Percentiles rank a stretch among this genome's conserved stretches.
Conservation (phyloP, 176 grass and related monocot species). For the Rhipidocladum racemiflorum region DNA sequence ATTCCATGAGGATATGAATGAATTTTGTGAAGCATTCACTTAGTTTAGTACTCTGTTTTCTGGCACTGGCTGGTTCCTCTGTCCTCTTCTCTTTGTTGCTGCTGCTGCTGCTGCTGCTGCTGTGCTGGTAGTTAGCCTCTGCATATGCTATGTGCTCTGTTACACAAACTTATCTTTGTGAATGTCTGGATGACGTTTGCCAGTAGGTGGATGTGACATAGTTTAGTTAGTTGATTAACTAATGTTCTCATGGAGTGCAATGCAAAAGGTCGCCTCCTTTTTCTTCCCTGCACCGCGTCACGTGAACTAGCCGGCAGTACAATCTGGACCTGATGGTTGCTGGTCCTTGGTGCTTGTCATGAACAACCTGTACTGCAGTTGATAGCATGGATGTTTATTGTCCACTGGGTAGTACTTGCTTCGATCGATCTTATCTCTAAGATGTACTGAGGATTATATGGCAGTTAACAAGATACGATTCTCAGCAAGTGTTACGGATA, state of each 20-base stretch:
- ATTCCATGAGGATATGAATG: neutral
- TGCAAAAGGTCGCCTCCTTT: conserved; percentile 36
- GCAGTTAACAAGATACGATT: conserved; percentile 34
- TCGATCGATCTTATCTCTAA: neutral
- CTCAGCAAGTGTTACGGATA: conserved; percentile 21
- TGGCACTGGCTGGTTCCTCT: neutral
- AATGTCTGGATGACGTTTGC: conserved; percentile 2
- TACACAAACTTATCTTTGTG: neutral
- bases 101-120: conserved; percentile 3
- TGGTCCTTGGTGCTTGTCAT: conserved; percentile 5
- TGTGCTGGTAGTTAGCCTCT: conserved; percentile 23
- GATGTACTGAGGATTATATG: neutral
- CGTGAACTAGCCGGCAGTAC: conserved; percentile 27
- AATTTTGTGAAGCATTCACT: neutral
- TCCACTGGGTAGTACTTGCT: neutral
- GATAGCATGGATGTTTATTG: neutral
- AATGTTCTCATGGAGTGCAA: conserved; percentile 1
- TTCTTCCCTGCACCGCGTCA: conserved; percentile 6
- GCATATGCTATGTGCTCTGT: neutral
- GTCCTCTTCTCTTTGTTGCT: neutral
- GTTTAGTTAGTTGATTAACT: neutral
- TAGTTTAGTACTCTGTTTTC: neutral
- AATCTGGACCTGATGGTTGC: conserved; percentile 23
- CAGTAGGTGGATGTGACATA: conserved; percentile 31
- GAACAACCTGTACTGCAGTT: conserved; percentile 22